Conservation (phyloP, 177 flowering plant genomes). For the Tripterygium wilfordii region DNA sequence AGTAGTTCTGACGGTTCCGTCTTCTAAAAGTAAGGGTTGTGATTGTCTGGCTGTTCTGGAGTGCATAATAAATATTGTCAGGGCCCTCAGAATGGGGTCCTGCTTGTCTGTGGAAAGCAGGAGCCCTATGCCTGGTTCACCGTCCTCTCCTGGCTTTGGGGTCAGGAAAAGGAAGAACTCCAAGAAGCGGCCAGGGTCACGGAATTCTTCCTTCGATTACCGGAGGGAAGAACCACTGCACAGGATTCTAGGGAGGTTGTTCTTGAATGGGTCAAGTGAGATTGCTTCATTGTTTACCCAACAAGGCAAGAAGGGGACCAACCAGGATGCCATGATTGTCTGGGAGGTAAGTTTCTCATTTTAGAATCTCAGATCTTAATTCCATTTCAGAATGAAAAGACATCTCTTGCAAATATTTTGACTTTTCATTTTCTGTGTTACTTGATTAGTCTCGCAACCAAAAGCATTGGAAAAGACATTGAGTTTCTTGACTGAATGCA, state of each 20-base stretch:
- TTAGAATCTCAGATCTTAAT: neutral
- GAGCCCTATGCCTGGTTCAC: slow-evolving; percentile 64
- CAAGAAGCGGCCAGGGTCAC: slow-evolving; percentile 36
- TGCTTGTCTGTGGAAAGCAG: slow-evolving; percentile 91
- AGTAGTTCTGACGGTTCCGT: slow-evolving; percentile 47
- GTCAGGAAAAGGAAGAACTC: slow-evolving; percentile 41
- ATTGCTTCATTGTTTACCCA: slow-evolving; percentile 78
- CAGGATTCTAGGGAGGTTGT: slow-evolving; percentile 73
- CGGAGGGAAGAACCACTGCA: slow-evolving; percentile 59
- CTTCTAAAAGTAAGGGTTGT: slow-evolving; percentile 39
- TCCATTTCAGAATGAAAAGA: too few species aligned
- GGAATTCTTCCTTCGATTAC: slow-evolving; percentile 58
- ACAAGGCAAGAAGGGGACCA: slow-evolving; percentile 96
- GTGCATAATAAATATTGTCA: slow-evolving; percentile 78
- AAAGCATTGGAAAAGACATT: too few species aligned
- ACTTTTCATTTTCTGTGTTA: neutral
- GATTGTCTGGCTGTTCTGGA: slow-evolving; percentile 77
- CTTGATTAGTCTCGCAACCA: neutral
- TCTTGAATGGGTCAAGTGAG: slow-evolving; percentile 69
- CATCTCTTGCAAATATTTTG: too few species aligned
- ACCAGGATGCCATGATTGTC: slow-evolving; percentile 99
- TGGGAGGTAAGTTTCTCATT: slow-evolving; percentile 75
- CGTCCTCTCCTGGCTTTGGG: slow-evolving; percentile 40
- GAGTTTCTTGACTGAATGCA: neutral
- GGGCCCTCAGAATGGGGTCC: slow-evolving; percentile 99